phyloP scores from a whole-genome alignment of 371 early-diverging fungal genomes.

The Rhizopus arrhizus region DNA sequence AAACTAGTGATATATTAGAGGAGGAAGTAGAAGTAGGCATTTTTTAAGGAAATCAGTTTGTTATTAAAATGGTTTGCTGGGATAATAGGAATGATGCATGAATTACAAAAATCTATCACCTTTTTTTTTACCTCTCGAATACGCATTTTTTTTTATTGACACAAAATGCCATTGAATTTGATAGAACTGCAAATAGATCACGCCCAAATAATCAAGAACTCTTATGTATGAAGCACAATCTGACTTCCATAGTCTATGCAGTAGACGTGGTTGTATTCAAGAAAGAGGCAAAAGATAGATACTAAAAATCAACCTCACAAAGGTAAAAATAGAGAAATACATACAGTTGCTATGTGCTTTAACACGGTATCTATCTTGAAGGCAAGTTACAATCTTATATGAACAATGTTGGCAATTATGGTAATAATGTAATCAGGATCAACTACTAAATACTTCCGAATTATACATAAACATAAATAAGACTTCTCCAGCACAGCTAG shows the following conservation, averaged over 20 bases:
- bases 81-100: too few species aligned
- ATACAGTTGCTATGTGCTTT: conserved; percentile 12
- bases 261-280: conserved; percentile 46
- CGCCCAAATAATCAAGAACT: neutral
- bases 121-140: too few species aligned
- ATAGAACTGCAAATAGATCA: too few species aligned
- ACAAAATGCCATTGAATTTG: too few species aligned
- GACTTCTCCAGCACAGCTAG: conserved; percentile 43
- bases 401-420: conserved; percentile 36
- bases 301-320: conserved; percentile 32
- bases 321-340: conserved; percentile 17
- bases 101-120: too few species aligned
- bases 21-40: too few species aligned
- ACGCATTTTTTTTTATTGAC: too few species aligned
- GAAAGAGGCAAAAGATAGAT: conserved; percentile 46
- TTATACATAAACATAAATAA: conserved; percentile 40
- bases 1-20: too few species aligned
- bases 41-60: too few species aligned
- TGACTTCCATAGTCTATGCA: conserved; percentile 29
- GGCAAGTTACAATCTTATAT: conserved; percentile 29
- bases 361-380: neutral
- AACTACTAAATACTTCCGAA: conserved; percentile 37
- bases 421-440: conserved; percentile 32
- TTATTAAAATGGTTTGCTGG: too few species aligned
- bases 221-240: conserved; percentile 11